These are phyloP conservation scores for Gossypium thurberi DNA, from an alignment of 345 rosid genomes.

Conservation along the genomic window DNA sequence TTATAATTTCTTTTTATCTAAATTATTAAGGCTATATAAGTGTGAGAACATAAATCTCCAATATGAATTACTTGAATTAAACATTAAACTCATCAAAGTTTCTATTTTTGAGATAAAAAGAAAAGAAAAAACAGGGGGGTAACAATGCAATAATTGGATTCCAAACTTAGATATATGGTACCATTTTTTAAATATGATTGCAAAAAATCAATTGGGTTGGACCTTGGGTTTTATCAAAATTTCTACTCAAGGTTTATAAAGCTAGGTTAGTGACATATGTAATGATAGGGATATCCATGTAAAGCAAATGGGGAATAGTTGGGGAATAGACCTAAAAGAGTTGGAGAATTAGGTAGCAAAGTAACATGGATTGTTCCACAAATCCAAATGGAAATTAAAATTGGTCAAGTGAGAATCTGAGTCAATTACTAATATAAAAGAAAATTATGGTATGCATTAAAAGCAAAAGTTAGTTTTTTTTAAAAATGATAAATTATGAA, in stretches of 20 bases:
- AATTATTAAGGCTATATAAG: no score
- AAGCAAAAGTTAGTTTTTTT: conserved; percentile 3
- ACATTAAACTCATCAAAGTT: no score
- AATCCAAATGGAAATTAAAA: conserved; percentile 15
- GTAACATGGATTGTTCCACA: conserved; percentile 14
- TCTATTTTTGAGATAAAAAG: no score
- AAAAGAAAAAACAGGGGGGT: no score
- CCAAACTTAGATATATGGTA: no score
- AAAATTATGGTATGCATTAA: not conserved
- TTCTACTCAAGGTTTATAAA: not conserved
- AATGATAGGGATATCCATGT: not conserved
- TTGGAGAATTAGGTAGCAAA: conserved; percentile 22
- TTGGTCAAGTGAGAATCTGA: conserved; percentile 18
- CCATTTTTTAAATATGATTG: no score
- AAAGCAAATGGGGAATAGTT: conserved; percentile 1
- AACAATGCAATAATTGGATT: no score
- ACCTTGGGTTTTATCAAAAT: not conserved
- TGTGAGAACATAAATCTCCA: no score
- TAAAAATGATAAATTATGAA: conserved; percentile 1
- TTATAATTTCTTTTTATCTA: no score
- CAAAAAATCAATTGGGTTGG: no score
- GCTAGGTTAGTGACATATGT: not conserved
- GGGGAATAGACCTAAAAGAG: conserved; percentile 9
- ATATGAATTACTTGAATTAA: no score
- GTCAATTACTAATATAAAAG: not conserved